phyloP scores from a whole-genome alignment of 2,329 filamentous ascomycete species.

The Aspergillus sp. region DNA sequence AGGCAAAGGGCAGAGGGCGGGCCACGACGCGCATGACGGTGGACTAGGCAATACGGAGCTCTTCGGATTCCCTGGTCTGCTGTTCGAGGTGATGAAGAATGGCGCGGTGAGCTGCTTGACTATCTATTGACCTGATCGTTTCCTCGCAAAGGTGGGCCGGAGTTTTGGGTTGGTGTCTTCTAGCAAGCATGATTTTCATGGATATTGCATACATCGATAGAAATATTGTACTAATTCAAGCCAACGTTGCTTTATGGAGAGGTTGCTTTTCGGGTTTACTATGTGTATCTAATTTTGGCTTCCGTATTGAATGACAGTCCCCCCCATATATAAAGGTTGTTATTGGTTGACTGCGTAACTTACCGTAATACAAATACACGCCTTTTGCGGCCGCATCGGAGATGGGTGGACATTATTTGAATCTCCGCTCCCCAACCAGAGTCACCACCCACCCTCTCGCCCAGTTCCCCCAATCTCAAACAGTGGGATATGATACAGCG shows the following conservation, averaged over 20 bases:
- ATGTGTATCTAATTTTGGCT: neutral
- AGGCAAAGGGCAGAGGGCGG: slow-evolving; percentile 47
- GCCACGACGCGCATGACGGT: slow-evolving; percentile 49
- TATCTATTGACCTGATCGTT: slow-evolving; percentile 62
- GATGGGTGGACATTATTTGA: slow-evolving; percentile 1
- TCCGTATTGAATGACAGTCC: neutral
- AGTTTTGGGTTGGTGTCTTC: neutral
- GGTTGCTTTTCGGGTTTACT: neutral
- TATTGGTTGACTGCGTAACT: neutral
- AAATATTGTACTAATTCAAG: neutral
- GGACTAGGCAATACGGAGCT: slow-evolving; percentile 75
- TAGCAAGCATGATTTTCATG: neutral
- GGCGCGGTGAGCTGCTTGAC: slow-evolving; percentile 86
- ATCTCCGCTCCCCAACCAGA: neutral
- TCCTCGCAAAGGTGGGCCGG: neutral
- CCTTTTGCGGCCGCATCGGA: neutral
- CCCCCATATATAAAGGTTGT: neutral
- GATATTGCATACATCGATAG: neutral
- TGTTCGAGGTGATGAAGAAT: slow-evolving; percentile 96
- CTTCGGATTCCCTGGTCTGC: slow-evolving; percentile 88
- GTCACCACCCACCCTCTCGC: neutral
- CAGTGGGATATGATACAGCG: slow-evolving; percentile 29
- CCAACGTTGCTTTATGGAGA: neutral
- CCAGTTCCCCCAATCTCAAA: slow-evolving; percentile 7
- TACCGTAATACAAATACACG: neutral